A percentile compares a stretch with the other conserved stretches of the same genome.
Conservation (phyloP, 176 grass and related monocot species). For the Paspalum vaginatum region DNA sequence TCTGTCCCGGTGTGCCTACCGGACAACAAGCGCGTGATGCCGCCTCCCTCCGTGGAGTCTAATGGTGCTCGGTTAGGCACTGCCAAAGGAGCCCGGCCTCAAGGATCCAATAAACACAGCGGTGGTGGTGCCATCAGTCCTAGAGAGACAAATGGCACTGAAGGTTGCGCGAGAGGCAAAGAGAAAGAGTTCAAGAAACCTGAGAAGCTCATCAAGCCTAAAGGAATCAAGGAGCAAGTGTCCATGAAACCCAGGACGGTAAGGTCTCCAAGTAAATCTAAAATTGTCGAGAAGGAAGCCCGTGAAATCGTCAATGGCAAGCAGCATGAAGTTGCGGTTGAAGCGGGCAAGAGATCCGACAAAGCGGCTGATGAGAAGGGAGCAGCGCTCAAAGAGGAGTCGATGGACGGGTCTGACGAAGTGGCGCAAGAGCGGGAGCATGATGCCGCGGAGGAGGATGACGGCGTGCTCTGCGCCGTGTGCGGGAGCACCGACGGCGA, state of each 20-base stretch:
- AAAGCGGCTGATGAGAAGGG: not conserved
- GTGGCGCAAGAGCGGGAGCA: not conserved
- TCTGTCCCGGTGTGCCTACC: conserved; percentile 20
- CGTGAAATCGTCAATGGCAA: not conserved
- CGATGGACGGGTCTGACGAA: conserved; percentile 1
- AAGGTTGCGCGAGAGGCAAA: not conserved
- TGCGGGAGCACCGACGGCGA: conserved; percentile 90
- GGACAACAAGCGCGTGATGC: conserved; percentile 31
- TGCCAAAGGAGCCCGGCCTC: not conserved
- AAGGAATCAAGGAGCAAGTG: not conserved
- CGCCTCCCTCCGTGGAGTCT: not conserved
- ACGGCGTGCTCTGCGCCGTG: conserved; percentile 74
- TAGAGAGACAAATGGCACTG: not conserved
- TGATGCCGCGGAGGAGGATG: conserved; percentile 44
- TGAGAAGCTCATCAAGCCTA: not conserved
- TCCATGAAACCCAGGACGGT: conserved; percentile 12
- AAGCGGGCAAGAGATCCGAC: not conserved
- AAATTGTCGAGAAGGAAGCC: conserved; percentile 1
- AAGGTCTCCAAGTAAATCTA: conserved; percentile 4
- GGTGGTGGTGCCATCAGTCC: not conserved
- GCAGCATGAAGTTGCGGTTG: conserved; percentile 3
- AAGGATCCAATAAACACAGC: conserved; percentile 14
- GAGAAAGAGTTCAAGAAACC: conserved; percentile 15
- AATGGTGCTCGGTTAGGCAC: not conserved
- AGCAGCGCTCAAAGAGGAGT: not conserved